Conservation (phyloP, 441 rosid species). For the Breynia disticha region DNA sequence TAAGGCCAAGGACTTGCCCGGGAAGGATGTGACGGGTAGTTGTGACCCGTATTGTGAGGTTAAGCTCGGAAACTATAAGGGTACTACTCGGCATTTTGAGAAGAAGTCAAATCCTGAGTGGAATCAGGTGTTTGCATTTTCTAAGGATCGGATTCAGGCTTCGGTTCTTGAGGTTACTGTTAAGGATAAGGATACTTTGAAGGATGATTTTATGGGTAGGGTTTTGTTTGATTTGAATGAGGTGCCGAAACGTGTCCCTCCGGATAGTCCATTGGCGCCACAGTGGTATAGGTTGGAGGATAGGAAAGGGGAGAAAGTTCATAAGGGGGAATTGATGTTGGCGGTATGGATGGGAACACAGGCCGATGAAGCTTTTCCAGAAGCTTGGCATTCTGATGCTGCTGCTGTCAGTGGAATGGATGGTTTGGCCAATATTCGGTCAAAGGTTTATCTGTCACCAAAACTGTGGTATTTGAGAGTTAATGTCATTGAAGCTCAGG, state of each 20-base stretch:
- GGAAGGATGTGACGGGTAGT: conserved; percentile 70
- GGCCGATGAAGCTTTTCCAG: conserved; percentile 96
- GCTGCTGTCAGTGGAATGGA: conserved; percentile 73
- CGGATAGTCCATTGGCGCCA: conserved; percentile 92
- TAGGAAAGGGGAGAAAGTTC: conserved; percentile 55
- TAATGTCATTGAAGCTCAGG: conserved; percentile 95
- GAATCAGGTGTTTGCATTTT: conserved; percentile 93
- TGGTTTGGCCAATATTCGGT: conserved; percentile 71
- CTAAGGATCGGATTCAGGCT: conserved; percentile 86
- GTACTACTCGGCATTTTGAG: conserved; percentile 79
- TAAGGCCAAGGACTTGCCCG: conserved; percentile 87
- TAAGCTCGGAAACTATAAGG: conserved; percentile 85
- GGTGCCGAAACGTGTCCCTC: conserved; percentile 86
- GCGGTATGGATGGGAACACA: conserved; percentile 99
- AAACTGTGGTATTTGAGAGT: conserved; percentile 95
- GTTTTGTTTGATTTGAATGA: conserved; percentile 71
- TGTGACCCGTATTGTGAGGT: conserved; percentile 94
- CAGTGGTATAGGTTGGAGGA: conserved; percentile 95
- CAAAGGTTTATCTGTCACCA: conserved; percentile 92
- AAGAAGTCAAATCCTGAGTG: conserved; percentile 87
- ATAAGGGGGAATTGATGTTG: conserved; percentile 81
- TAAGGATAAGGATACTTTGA: conserved; percentile 75
- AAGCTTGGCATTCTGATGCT: conserved; percentile 99
- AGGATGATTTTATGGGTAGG: conserved; percentile 85
- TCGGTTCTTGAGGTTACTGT: conserved; percentile 72